Conservation (phyloP, 306 rosid species). For the Cucumis melo region DNA sequence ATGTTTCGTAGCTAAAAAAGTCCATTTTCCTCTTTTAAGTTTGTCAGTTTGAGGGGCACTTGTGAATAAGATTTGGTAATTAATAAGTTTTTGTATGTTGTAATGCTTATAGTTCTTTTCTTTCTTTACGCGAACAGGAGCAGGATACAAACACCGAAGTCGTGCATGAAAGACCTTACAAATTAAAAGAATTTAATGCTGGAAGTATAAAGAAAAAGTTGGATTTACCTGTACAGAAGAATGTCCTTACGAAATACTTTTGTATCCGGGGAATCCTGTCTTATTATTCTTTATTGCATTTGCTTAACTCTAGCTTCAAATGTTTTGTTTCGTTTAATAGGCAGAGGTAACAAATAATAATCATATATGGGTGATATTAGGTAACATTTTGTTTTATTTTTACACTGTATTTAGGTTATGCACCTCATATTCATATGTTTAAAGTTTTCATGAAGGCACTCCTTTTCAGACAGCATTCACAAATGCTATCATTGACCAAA, state of each 20-base stretch:
- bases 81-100: background rate
- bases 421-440: background rate
- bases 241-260: slow-evolving; percentile 72
- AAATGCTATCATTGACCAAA: background rate
- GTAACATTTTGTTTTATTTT: background rate
- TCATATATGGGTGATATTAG: background rate
- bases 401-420: background rate
- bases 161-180: slow-evolving; percentile 20
- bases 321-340: background rate
- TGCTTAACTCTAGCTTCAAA: background rate
- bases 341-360: background rate
- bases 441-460: background rate
- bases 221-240: slow-evolving; percentile 86
- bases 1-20: background rate
- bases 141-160: slow-evolving; percentile 17
- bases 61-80: background rate
- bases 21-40: background rate
- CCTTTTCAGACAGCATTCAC: background rate
- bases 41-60: background rate
- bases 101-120: slow-evolving; percentile 7
- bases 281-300: background rate
- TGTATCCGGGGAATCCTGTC: slow-evolving; percentile 47
- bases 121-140: slow-evolving; percentile 33
- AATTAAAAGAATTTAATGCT: slow-evolving; percentile 27
- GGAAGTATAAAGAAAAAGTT: slow-evolving; percentile 48